Base-by-base conservation (phyloP, 805 yeast genomes). In the Candida tibetensis region DNA sequence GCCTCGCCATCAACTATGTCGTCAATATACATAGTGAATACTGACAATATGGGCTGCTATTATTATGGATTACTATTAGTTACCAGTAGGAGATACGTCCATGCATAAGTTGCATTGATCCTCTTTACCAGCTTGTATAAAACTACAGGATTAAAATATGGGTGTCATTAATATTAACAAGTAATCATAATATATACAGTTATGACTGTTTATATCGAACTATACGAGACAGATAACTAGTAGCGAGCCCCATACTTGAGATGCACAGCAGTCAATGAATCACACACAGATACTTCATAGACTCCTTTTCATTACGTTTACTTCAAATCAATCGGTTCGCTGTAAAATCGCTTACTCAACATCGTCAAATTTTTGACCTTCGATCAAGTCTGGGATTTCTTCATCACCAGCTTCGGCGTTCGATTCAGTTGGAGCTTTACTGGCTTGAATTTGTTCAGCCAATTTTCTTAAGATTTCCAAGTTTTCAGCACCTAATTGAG, bases 401-500 rank as follows among this genome's bases (percentile, higher is more conserved):
- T 48, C 64, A 22, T 37, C 52, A 32, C 55, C 57, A 38, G 60
- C 72, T 49, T 61, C 71, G 42, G 70, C 74, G 48, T 64, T 70
- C 45, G 63, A 71, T 47, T 66, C 73, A 32, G 61, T 64, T 34
- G 72, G 77, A 37, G 71, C 71, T 54, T 68, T 75, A 45, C 74
- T 80, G 40, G 71, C 70, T 74, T 87, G 90, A 68, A 86, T 71
- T 68, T 85, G 90, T 71, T 85, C 85, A 47, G 97, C 96, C 67
- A 91, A 76, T 72, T 83, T 78, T 65, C 87, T 82, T 69, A 91
- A 78, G 69, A 87, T 82, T 64, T 83, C 85, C 65, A 88, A 81
- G 72, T 93, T 86, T 71, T 91, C 98, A 53, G 95, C 86, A 61
- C 97, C 96, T 72, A 91, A 79, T 77, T 90, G 96, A 57, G 95